phyloP scores from a whole-genome alignment of 768 basidiomycete species.

The Naganishia onofrii region DNA sequence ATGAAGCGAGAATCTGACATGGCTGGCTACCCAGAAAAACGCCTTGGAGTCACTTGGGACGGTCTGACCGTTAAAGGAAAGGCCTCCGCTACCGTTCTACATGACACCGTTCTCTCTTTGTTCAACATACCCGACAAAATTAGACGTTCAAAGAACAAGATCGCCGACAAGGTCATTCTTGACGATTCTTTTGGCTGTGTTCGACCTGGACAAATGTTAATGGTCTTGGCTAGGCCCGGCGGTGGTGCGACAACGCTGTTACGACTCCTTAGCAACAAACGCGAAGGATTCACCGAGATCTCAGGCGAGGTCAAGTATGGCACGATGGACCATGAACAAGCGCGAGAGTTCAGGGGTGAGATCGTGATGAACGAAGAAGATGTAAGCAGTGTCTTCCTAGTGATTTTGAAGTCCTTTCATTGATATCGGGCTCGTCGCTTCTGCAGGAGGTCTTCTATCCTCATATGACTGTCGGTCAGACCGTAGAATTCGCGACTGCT shows the following conservation, averaged over 20 bases:
- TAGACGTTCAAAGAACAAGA: background rate
- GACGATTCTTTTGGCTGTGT: slow-evolving; percentile 61
- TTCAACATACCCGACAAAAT: slow-evolving; percentile 21
- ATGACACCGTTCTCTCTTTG: slow-evolving; percentile 29
- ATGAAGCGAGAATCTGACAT: slow-evolving; percentile 4
- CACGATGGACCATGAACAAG: slow-evolving; percentile 38
- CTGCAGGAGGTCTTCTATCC: slow-evolving; percentile 42
- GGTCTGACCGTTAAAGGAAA: slow-evolving; percentile 24
- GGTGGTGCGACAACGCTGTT: slow-evolving; percentile 80
- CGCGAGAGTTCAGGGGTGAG: slow-evolving; percentile 24
- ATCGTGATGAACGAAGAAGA: slow-evolving; percentile 33
- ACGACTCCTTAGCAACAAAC: slow-evolving; percentile 71
- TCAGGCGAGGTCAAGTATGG: slow-evolving; percentile 72
- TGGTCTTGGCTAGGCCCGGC: slow-evolving; percentile 69
- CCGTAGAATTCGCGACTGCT: slow-evolving; percentile 44
- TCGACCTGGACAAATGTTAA: slow-evolving; percentile 64
- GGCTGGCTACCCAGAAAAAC: slow-evolving; percentile 6
- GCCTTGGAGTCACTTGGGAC: slow-evolving; percentile 25
- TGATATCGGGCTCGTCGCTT: background rate
- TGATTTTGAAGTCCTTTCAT: too few species aligned
- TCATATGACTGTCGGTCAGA: slow-evolving; percentile 43
- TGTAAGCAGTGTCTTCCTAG: background rate
- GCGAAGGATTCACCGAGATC: slow-evolving; percentile 65
- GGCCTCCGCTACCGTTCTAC: slow-evolving; percentile 14
- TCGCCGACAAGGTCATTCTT: slow-evolving; percentile 56